phyloP scores from a whole-genome alignment of 805 yeast species.

The Candida ortonii region DNA sequence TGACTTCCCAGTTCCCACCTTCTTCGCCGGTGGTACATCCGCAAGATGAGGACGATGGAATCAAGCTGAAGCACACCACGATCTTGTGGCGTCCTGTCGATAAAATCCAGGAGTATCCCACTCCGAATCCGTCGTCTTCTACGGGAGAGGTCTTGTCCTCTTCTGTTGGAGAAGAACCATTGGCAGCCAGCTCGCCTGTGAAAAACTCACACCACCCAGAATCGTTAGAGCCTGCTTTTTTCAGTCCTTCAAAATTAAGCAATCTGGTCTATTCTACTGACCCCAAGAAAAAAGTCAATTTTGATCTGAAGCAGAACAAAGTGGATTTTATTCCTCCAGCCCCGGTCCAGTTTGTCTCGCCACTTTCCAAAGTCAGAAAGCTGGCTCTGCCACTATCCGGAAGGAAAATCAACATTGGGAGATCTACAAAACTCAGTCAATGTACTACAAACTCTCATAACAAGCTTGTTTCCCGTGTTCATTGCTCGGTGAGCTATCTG shows the following conservation, averaged over 20 bases:
- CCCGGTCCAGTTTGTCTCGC: slow-evolving; percentile 29
- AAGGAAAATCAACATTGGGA: slow-evolving; percentile 50
- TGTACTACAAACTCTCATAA: slow-evolving; percentile 45
- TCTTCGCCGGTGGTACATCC: slow-evolving; percentile 32
- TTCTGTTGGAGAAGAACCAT: slow-evolving; percentile 11
- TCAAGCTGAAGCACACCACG: slow-evolving; percentile 5
- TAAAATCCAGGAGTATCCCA: slow-evolving; percentile 46
- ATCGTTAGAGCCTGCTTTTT: too few relatives aligned
- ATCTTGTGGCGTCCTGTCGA: background rate
- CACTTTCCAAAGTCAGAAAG: slow-evolving; percentile 35
- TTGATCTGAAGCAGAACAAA: slow-evolving; percentile 19
- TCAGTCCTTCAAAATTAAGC: too few relatives aligned
- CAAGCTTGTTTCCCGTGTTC: slow-evolving; percentile 66
- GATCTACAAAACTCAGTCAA: slow-evolving; percentile 63
- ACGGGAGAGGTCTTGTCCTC: slow-evolving; percentile 33
- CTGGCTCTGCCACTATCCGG: slow-evolving; percentile 42
- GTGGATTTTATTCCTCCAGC: slow-evolving; percentile 34
- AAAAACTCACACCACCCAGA: too few relatives aligned
- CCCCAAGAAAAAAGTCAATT: slow-evolving; percentile 10
- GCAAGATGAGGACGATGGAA: slow-evolving; percentile 10
- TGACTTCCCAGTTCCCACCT: slow-evolving; percentile 30
- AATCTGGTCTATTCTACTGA: too few relatives aligned
- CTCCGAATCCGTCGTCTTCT: slow-evolving; percentile 71
- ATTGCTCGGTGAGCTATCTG: slow-evolving; percentile 50
- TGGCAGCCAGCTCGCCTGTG: background rate